Conservation (phyloP, 1,284 basidiomycete species). For the Taiwanofungus camphoratus region DNA sequence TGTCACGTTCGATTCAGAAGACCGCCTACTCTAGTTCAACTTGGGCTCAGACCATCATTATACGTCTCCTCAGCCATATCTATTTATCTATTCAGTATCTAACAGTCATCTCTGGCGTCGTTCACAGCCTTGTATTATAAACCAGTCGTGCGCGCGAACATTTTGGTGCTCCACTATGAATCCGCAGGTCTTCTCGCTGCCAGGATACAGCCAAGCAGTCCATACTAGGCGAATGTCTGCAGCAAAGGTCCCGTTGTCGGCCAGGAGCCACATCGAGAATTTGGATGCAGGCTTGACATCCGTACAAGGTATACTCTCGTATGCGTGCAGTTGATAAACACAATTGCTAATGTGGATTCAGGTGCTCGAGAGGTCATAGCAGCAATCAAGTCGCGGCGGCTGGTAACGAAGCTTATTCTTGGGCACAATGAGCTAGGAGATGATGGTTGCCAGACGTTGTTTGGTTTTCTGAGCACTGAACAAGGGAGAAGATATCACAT, state of each 20-base stretch:
- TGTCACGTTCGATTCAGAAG: no score
- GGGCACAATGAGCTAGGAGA: conserved; percentile 56
- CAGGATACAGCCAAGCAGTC: background rate
- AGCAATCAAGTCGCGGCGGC: conserved; percentile 35
- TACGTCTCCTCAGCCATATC: background rate
- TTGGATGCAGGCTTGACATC: conserved; percentile 20
- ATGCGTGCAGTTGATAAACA: background rate
- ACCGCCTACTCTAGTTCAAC: no score
- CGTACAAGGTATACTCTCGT: conserved; percentile 13
- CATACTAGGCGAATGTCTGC: conserved; percentile 6
- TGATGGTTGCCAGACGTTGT: conserved; percentile 50
- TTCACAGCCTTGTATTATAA: background rate
- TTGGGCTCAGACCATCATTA: no score
- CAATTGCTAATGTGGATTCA: background rate
- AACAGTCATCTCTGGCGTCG: no score
- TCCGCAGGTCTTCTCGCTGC: background rate
- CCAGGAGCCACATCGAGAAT: conserved; percentile 20
- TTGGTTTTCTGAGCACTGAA: conserved; percentile 47
- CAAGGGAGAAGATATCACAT: conserved; percentile 43
- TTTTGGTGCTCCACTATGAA: background rate
- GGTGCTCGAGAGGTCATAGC: conserved; percentile 45
- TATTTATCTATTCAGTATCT: conserved; percentile 4
- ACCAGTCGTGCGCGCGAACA: background rate
- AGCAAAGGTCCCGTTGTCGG: conserved; percentile 17
- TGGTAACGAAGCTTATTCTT: conserved; percentile 46